phyloP scores from a whole-genome alignment of 148 eudicot species.

The Amaranthus cruentus region DNA sequence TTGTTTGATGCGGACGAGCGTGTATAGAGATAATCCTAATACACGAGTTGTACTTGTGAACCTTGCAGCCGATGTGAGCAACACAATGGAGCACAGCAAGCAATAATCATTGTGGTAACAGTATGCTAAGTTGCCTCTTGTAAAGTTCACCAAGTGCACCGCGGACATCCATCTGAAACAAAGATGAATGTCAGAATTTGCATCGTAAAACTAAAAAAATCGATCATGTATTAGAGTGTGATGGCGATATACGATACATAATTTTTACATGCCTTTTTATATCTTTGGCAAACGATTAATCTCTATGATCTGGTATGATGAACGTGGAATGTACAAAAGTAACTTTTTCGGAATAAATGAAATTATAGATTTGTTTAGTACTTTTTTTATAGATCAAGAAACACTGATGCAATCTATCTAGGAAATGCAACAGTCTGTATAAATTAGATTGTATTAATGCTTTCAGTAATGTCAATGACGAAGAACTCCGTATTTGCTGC shows the following conservation, averaged over 20 bases:
- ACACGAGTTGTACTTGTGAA: slow-evolving; percentile 1
- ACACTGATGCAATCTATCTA: no score
- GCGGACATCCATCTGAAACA: slow-evolving; percentile 83
- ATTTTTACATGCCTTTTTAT: background rate
- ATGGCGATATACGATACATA: background rate
- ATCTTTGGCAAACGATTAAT: background rate
- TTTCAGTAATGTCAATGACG: background rate
- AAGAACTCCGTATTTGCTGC: background rate
- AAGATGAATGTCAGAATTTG: slow-evolving; percentile 1
- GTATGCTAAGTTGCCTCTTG: slow-evolving; percentile 55
- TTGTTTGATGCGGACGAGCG: background rate
- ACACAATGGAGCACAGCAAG: slow-evolving; percentile 1
- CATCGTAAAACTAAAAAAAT: background rate
- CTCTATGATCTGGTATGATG: no score
- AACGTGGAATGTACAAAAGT: no score
- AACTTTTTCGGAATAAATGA: no score
- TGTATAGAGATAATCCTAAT: background rate
- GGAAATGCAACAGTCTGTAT: background rate
- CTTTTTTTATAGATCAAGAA: no score
- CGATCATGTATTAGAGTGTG: background rate
- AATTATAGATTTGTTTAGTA: no score
- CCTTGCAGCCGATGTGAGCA: background rate
- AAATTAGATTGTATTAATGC: background rate
- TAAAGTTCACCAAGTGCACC: slow-evolving; percentile 85
- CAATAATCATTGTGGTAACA: slow-evolving; percentile 42